Evolutionary conservation across 768 basidiomycete species (phyloP).

Genomic region (Lepiota subincarnata): DNA sequence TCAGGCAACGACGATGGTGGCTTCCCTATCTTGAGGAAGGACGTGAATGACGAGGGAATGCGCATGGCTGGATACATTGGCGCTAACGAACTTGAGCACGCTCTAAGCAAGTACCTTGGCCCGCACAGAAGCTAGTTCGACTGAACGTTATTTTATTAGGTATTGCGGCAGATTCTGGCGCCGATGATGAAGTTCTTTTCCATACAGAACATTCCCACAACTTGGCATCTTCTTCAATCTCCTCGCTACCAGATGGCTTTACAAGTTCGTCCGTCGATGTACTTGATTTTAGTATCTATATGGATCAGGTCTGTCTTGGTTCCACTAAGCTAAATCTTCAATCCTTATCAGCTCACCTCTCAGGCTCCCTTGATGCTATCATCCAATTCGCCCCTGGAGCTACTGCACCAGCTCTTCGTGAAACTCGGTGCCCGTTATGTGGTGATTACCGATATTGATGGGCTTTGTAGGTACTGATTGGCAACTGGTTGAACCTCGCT

Average conservation of each 20-base stretch:
- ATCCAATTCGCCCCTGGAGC: conserved; percentile 82
- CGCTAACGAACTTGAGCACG: conserved; percentile 90
- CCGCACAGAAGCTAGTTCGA: not conserved
- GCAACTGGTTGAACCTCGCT: not conserved
- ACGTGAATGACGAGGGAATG: conserved; percentile 39
- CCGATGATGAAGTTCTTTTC: conserved; percentile 66
- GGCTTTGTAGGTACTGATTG: conserved; percentile 56
- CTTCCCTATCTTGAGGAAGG: conserved; percentile 76
- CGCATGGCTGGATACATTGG: conserved; percentile 90
- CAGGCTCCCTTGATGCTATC: conserved; percentile 87
- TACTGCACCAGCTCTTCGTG: conserved; percentile 90
- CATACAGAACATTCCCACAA: conserved; percentile 40
- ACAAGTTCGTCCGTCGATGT: conserved; percentile 39
- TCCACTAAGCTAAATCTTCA: not conserved
- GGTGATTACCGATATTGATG: conserved; percentile 77
- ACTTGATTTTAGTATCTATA: conserved; percentile 83
- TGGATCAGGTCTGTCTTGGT: conserved; percentile 66
- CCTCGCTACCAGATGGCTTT: conserved; percentile 49
- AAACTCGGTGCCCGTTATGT: conserved; percentile 93
- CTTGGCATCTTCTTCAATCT: conserved; percentile 51
- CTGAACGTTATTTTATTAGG: conserved; percentile 32
- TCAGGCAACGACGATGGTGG: conserved; percentile 73
- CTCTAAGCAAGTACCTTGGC: conserved; percentile 53
- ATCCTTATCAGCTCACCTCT: not conserved
- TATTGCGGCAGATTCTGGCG: conserved; percentile 64